Base-by-base conservation (phyloP, 495 filamentous ascomycete genomes). In the Penicillium coprophilum region DNA sequence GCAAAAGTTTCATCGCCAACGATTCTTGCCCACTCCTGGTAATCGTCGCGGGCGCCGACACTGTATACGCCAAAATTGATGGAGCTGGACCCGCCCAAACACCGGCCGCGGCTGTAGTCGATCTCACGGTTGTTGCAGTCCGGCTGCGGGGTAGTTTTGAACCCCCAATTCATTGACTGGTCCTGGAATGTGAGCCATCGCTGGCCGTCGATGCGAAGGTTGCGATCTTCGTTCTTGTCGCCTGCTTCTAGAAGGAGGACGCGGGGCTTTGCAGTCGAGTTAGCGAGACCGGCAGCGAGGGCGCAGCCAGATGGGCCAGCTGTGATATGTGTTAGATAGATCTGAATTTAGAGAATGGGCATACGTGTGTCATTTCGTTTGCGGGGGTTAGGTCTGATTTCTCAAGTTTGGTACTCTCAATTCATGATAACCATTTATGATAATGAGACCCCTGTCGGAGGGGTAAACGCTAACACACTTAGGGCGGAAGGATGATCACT, bases 11-110 rank as follows among this genome's bases (percentile, higher is more conserved):
- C 66, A 63, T 75, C 69, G 13, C 58, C 70, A 0, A 63, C 50
- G 13, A 70, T 56, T 4, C 61, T 55, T 6, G 68, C 70, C 80
- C 80, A 80, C 48, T 81, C 77, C 30, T 85, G 75, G 59, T 81
- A 87, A 60, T 87, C 84, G 41, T 77, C 75, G 23, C 70, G 65
- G 1, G 80, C 71, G 1, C 85, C 85, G 19, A 78, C 51, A 38
- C 71, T 80, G 58, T 71, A 87, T 11, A 80, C 71, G 30, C 74
- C 77, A 51, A 85, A 85, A 65, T 88, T 88, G 60, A 86, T 79
- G 17, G 78, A 79, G 50, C 71, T 82, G 2, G 76, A 80, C 9
- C 84, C 85, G 15, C 83, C 83, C 3, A 87, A 69, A 7, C 82
- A 82, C 12, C 73, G 72, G 2, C 83, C 83, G n/a, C 82, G 74